Base-by-base conservation (phyloP, 2,329 filamentous ascomycete species). In the Metarhizium anisopliae region DNA sequence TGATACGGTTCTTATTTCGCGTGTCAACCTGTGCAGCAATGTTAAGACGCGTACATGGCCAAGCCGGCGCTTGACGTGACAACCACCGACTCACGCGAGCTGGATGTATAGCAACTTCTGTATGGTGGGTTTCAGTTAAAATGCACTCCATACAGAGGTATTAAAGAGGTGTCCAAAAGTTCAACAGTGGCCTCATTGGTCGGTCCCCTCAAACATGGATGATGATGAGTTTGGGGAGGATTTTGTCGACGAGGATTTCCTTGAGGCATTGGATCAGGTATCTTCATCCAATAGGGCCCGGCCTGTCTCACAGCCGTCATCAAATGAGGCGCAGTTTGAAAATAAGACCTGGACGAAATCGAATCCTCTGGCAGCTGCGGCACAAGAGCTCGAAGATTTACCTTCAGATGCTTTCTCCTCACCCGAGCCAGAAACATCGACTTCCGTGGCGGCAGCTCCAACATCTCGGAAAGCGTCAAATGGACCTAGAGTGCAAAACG, bases 321-420 rank as follows among this genome's bases (percentile, higher is more conserved):
- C 57, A 18, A 50, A 40, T 11, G 35, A 35, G 30, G 32, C 29
- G 1, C 14, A 7, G 5, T 47, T 25, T 20, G 29, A 29, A 6
- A 29, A 36, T 16, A 47, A 56, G 16, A 35, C 13, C 2, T 20
- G 29, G 18, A 43, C 20, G 3, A 47, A 35, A 52, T 8, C 42
- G 30, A 7, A 47, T 36, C 25, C 51, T 10, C 18, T 49, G 18
- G 45, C 47, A 25, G 59, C 54, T 4, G 61, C 62, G n/a, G 63
- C 64, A 2, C 55, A 64, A 32, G 75, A 82, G 38, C 65, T 85
- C 3, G 78, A 82, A 35, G 77, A 81, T 59, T 69, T 86, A 51
- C 79, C 84, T 0, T 77, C 81, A 2, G 80, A 90, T 74, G 87
- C 85, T 1, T 91, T 92, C 64, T 84, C 83, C 52, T 79, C 84